Conservation (phyloP, 176 grass and related monocot species). For the Phoenix roebelenii region DNA sequence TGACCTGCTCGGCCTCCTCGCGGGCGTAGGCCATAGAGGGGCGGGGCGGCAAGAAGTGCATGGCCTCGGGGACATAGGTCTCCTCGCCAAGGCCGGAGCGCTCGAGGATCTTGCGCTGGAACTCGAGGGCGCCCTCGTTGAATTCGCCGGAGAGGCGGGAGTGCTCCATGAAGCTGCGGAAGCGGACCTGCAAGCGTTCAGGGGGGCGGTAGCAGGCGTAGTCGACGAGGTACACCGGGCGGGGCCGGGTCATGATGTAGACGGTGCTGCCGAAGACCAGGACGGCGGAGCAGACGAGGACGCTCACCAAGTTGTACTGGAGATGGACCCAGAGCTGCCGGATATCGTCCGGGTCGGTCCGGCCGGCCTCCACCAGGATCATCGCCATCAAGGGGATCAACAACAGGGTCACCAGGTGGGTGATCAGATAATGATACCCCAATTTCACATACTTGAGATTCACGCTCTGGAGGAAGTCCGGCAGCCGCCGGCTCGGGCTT, state of each 20-base stretch:
- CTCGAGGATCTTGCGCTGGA: slow-evolving; percentile 94
- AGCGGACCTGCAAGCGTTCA: slow-evolving; percentile 33
- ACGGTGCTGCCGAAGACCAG: slow-evolving; percentile 82
- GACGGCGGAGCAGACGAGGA: slow-evolving; percentile 66
- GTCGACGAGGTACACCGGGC: slow-evolving; percentile 74
- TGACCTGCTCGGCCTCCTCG: slow-evolving; percentile 61
- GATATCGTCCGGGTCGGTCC: slow-evolving; percentile 69
- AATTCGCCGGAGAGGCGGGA: slow-evolving; percentile 57
- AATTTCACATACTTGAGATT: slow-evolving; percentile 98
- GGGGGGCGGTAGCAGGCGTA: slow-evolving; percentile 79
- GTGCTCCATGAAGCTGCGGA: slow-evolving; percentile 55
- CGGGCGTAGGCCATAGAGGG: slow-evolving; percentile 77
- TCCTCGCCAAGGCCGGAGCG: slow-evolving; percentile 89
- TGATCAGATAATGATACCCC: slow-evolving; percentile 94
- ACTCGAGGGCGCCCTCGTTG: slow-evolving; percentile 44
- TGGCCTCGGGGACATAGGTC: slow-evolving; percentile 59
- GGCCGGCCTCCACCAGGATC: slow-evolving; percentile 70
- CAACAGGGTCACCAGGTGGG: slow-evolving; percentile 65
- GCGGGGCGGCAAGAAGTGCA: slow-evolving; percentile 50
- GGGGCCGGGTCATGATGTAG: slow-evolving; percentile 66
- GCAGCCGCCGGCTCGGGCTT: slow-evolving; percentile 39
- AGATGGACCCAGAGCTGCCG: slow-evolving; percentile 80
- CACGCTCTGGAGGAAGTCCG: slow-evolving; percentile 98
- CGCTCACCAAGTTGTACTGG: slow-evolving; percentile 85
- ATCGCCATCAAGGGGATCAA: slow-evolving; percentile 81